Conservation (phyloP, 768 basidiomycete genomes). For the Rossbeevera mucosa region DNA sequence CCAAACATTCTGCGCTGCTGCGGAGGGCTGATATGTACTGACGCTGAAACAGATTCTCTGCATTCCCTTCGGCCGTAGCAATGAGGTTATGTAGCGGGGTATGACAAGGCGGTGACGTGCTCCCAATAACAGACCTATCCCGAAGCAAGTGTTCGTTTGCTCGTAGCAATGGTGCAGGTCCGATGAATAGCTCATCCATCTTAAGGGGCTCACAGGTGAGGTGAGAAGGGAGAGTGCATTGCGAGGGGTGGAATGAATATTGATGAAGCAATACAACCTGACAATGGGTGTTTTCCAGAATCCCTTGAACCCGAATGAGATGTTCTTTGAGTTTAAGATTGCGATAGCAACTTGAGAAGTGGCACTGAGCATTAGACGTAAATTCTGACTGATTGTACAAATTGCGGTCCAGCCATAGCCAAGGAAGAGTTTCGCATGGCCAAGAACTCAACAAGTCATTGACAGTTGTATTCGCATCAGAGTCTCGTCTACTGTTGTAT, state of each 20-base stretch:
- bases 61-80: neutral
- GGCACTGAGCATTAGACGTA: neutral
- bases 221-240: neutral
- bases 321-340: constrained; percentile 3
- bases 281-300: neutral
- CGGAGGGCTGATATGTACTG: constrained; percentile 9
- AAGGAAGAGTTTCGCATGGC: constrained; percentile 9
- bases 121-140: neutral
- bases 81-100: constrained; percentile 7
- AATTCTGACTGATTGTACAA: constrained; percentile 3
- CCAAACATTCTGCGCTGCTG: constrained; percentile 5
- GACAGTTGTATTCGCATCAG: constrained; percentile 2
- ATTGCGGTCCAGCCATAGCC: neutral
- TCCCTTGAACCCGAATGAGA: neutral
- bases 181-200: neutral
- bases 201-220: neutral
- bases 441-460: constrained; percentile 6
- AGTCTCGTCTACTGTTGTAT: neutral
- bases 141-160: neutral
- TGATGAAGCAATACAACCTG: neutral
- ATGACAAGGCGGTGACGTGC: neutral
- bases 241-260: neutral
- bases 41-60: constrained; percentile 13
- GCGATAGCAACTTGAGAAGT: constrained; percentile 12
- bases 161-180: neutral